phyloP scores from a whole-genome alignment of 495 filamentous ascomycete species.

The Neurospora terricola region DNA sequence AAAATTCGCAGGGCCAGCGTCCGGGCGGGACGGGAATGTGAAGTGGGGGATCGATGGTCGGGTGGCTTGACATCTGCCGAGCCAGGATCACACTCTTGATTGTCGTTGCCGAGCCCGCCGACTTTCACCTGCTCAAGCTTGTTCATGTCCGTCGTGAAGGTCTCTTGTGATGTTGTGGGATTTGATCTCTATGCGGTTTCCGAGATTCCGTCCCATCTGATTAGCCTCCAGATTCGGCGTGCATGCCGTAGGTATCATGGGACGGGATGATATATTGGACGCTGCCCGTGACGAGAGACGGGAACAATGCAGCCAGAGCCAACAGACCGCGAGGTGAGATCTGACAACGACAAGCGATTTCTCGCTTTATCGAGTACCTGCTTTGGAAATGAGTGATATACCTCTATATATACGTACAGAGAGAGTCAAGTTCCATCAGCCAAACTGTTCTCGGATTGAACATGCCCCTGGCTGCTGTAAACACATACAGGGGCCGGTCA shows the following conservation, averaged over 20 bases:
- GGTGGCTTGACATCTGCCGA: conserved; percentile 19
- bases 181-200: conserved; percentile 4
- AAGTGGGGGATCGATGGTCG: conserved; percentile 7
- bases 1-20: conserved; percentile 11
- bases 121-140: not conserved
- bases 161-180: conserved; percentile 4
- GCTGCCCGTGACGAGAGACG: not conserved
- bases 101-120: not conserved
- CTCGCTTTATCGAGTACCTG: not conserved
- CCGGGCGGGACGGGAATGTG: not conserved
- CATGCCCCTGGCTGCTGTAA: not conserved
- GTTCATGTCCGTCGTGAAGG: not conserved
- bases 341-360: not conserved
- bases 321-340: not conserved
- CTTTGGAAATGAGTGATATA: not conserved
- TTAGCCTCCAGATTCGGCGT: not conserved
- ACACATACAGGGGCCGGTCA: not conserved
- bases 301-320: not conserved
- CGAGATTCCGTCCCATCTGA: not conserved
- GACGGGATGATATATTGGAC: not conserved
- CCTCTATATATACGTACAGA: not conserved
- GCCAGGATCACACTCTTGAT: conserved; percentile 9
- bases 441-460: no score
- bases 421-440: not conserved
- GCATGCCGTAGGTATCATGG: conserved; percentile 9